phyloP scores from a whole-genome alignment of 2,329 filamentous ascomycete species.

The Hypoxylon sp. region DNA sequence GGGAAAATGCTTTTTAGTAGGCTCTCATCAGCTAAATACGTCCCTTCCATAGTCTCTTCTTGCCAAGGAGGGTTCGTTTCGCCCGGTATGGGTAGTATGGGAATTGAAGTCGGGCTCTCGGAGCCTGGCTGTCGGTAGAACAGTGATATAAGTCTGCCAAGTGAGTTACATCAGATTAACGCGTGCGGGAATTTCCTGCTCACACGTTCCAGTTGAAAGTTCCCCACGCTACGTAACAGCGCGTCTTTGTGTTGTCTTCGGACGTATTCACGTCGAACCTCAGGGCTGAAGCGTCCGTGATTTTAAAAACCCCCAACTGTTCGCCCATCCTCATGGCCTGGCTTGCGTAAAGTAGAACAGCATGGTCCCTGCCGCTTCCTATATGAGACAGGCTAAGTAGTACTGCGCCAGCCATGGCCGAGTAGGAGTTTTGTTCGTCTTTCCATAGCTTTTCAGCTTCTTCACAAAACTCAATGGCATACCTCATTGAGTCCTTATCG shows the following conservation, averaged over 20 bases:
- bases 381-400: constrained; percentile 54
- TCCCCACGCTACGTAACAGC: constrained; percentile 52
- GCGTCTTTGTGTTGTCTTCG: constrained; percentile 32
- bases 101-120: constrained; percentile 42
- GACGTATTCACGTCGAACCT: constrained; percentile 29
- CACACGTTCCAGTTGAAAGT: constrained; percentile 58
- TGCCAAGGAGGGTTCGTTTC: background rate
- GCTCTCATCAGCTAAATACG: constrained; percentile 23
- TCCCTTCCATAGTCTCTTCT: background rate
- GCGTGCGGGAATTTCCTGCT: constrained; percentile 31
- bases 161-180: constrained; percentile 1
- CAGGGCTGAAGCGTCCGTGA: constrained; percentile 13
- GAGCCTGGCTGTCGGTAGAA: constrained; percentile 54
- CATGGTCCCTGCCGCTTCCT: constrained; percentile 55
- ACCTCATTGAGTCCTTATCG: constrained; percentile 42
- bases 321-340: constrained; percentile 51
- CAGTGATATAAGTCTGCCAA: constrained; percentile 48
- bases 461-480: constrained; percentile 44
- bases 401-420: constrained; percentile 52
- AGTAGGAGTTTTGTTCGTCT: constrained; percentile 43
- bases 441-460: constrained; percentile 50
- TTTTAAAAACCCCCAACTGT: constrained; percentile 51
- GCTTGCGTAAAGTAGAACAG: constrained; percentile 50
- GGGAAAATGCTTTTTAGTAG: constrained; percentile 50
- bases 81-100: constrained; percentile 46